Evolutionary conservation across 108 stramenopile genomes (phyloP), one percentile per base, ranked within the genome.

Genomic region (Cyclotella baltica): DNA sequence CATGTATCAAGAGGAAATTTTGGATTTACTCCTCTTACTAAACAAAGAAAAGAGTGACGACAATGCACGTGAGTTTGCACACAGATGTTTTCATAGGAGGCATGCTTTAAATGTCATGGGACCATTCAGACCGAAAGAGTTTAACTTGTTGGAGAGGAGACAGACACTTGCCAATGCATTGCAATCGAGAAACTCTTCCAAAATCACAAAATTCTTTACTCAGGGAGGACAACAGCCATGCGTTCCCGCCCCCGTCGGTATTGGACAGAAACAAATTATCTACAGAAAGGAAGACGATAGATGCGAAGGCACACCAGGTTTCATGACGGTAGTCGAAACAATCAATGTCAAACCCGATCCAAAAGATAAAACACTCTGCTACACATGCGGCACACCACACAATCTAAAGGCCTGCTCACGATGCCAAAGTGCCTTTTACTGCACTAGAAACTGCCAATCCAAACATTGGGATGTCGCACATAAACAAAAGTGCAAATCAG

Each of bases 341-440:
- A 1, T 76, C 2, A 76, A 71, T 50, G 75, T 76, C 27, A 76
- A 70, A 55, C 75, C 75, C 23, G 75, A 76, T 70, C 37, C 56
- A 11, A 16, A 1, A 2, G 68, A 61, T 37, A 27, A 55, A 15
- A 70, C 75, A 6, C 56, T 76, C 34, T 76, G 75, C 34, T 71
- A 70, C 56, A 23, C 67, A 51, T 76, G 75, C 31, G 75, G 75
- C 15, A 34, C 56, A 59, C 75, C 69, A 2, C 13, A 69, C 30
- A 56, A 66, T 4, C 75, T 76, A 55, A 76, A 58, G 30, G 37
- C 30, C 28, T 76, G 75, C 35, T 36, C 68, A 1, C 56, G 75
- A 25, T 76, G 75, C 34, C 31, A 71, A 28, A 59, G 53, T 27
- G 25, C 75, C 0, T 76, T 59, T 28, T 76, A 76, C 37, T 76